A percentile compares a stretch with the other conserved stretches of the same genome.
Evolutionary conservation across 257 asterid genomes (phyloP).

Genomic region (Lycium ferocissimum): DNA sequence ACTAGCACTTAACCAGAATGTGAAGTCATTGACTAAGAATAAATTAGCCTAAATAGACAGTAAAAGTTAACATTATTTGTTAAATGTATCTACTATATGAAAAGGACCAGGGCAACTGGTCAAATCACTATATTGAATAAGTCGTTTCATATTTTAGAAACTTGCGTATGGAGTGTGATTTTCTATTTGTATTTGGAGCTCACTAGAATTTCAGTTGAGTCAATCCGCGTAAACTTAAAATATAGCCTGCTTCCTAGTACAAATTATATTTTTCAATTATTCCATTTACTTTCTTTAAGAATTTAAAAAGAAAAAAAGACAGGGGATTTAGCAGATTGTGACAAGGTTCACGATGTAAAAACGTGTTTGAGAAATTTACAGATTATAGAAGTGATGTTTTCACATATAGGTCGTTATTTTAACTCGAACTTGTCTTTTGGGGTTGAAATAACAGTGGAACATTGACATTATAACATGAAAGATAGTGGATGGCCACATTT

Average conservation of each 20-base stretch:
- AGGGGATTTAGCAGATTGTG: background rate
- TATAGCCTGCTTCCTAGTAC: background rate
- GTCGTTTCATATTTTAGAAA: constrained; percentile 16
- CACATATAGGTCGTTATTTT: background rate
- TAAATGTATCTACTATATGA: background rate
- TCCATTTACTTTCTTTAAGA: background rate
- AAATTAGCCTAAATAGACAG: background rate
- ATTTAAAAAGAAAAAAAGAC: background rate
- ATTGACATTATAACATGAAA: no score
- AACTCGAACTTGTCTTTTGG: background rate
- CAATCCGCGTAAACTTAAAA: constrained; percentile 22
- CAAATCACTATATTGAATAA: constrained; percentile 3
- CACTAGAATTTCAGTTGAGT: background rate
- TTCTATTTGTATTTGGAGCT: background rate
- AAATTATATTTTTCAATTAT: background rate
- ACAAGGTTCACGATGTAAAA: background rate
- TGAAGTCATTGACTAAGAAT: constrained; percentile 18
- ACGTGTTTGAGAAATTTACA: background rate
- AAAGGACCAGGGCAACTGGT: background rate
- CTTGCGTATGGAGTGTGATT: background rate
- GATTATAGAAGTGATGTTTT: background rate
- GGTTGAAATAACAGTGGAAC: background rate
- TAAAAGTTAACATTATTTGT: background rate
- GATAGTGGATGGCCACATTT: no score
- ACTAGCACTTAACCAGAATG: background rate